phyloP scores from a whole-genome alignment of 2,329 filamentous ascomycete species.

The Aspergillus quadrilineatus region DNA sequence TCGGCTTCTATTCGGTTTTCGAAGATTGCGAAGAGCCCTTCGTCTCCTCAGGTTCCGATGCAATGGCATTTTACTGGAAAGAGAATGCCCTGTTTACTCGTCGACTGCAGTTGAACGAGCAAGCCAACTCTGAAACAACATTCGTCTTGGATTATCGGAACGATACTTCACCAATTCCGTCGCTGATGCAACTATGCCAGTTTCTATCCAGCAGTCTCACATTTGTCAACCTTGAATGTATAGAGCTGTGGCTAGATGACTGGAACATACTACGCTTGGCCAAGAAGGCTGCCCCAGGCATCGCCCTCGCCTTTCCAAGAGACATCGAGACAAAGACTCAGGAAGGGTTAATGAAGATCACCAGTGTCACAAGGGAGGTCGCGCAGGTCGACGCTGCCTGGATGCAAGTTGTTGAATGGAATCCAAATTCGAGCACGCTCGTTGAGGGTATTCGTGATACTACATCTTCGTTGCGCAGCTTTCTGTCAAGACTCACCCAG shows the following conservation, averaged over 20 bases:
- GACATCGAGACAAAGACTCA: slow-evolving; percentile 80
- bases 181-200: slow-evolving; percentile 80
- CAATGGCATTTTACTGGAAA: slow-evolving; percentile 99
- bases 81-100: slow-evolving; percentile 95
- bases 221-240: slow-evolving; percentile 82
- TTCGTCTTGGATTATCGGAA: slow-evolving; percentile 95
- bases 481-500: slow-evolving; percentile 76
- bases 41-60: slow-evolving; percentile 85
- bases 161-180: slow-evolving; percentile 79
- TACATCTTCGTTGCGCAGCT: slow-evolving; percentile 67
- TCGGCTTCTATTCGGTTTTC: slow-evolving; percentile 98
- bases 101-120: slow-evolving; percentile 70
- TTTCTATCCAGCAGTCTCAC: slow-evolving; percentile 94
- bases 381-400: slow-evolving; percentile 89
- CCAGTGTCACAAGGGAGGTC: slow-evolving; percentile 76
- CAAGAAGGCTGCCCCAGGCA: slow-evolving; percentile 82
- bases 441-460: slow-evolving; percentile 43
- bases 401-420: slow-evolving; percentile 87
- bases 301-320: slow-evolving; percentile 69
- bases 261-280: slow-evolving; percentile 74
- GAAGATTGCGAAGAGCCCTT: slow-evolving; percentile 98
- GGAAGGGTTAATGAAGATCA: slow-evolving; percentile 84
- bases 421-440: slow-evolving; percentile 53
- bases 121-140: slow-evolving; percentile 70
- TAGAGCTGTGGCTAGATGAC: slow-evolving; percentile 89